Evolutionary conservation across 805 yeast species (phyloP), one percentile per base, ranked within the genome.

Genomic region (Naumovozyma baii): DNA sequence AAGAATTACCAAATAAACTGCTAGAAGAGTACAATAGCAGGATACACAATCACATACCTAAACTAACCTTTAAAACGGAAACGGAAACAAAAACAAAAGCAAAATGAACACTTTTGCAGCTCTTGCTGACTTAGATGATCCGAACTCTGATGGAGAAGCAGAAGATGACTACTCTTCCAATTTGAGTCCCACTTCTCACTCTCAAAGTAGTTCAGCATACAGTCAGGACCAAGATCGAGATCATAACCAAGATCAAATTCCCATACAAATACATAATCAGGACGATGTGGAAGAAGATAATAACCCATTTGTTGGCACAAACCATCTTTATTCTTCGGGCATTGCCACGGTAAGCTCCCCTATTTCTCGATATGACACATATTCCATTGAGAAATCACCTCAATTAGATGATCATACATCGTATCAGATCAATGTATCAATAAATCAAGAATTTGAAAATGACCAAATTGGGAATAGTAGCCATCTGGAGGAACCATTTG

Each of bases 301-400:
- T 41, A 64, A 64, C 39, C 68, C 68, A 1, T 64, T 63, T 41
- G 47, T 57, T 9, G 68, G 68, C 2, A 58, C 65, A 5, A 51
- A 51, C 17, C 68, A 63, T 40, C 43, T 61, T 38, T 63, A 52
- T 44, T 66, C 68, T 0, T 54, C 63, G 4, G 68, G 68, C 4
- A 55, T 63, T 12, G 59, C 56, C 10, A 52, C 54, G n/a, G 51
- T 33, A 3, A 29, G 13, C 13, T 29, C 31, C 5, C 31, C 31
- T 12, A n/a, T n/a, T n/a, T n/a, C n/a, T n/a, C n/a, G 26, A 22
- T 22, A 22, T 22, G 26, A 22, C n/a, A n/a, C n/a, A n/a, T n/a
- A n/a, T n/a, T n/a, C n/a, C n/a, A n/a, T n/a, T n/a, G n/a, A n/a
- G n/a, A n/a, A n/a, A n/a, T n/a, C n/a, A n/a, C n/a, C n/a, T n/a